Base-by-base conservation (phyloP, 768 basidiomycete genomes). In the Wakefieldia striispora region DNA sequence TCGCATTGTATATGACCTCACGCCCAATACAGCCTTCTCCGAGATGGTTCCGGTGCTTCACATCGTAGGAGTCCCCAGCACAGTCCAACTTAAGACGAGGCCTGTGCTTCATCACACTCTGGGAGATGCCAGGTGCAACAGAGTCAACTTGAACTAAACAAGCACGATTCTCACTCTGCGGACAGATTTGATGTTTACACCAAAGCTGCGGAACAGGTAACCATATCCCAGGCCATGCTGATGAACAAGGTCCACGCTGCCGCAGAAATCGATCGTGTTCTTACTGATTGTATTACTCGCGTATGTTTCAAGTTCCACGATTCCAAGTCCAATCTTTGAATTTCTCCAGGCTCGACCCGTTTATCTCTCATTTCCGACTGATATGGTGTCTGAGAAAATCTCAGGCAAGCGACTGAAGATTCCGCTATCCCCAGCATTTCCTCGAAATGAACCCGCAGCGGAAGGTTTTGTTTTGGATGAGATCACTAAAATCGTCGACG, bases 21-120 rank as follows among this genome's bases (percentile, higher is more conserved):
- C 33, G 2, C 10, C 20, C 36, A 6, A 14, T 27, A 1, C 27
- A 86, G 86, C 86, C 14, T 85, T 85, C 63, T 84, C 91, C 37
- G 93, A 97, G 67, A 88, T 91, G 74, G 84, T 97, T 4, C 94
- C 94, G 9, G 79, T 95, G 2, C 73, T 97, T 12, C 94, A 95
- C 60, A 78, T 97, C 44, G 94, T 86, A 26, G 93, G 94, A 37
- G 81, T 81, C 1, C 92, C 93, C 1, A 85, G 80, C 58, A 90
- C 86, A 4, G 57, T 69, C 12, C 83, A 93, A 57, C 86, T 91
- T 59, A 83, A 81, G 66, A 70, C 71, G 21, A 81, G 80, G 43
- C 85, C 89, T 4, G 72, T 93, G 65, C 75, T 95, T 24, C 93
- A 95, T 60, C 93, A 95, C 59, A 94, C 91, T 0, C 79, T 95